Evolutionary conservation across 495 filamentous ascomycete genomes (phyloP), one percentile per base, ranked within the genome.

Genomic region (Talaromyces stipitatus): DNA sequence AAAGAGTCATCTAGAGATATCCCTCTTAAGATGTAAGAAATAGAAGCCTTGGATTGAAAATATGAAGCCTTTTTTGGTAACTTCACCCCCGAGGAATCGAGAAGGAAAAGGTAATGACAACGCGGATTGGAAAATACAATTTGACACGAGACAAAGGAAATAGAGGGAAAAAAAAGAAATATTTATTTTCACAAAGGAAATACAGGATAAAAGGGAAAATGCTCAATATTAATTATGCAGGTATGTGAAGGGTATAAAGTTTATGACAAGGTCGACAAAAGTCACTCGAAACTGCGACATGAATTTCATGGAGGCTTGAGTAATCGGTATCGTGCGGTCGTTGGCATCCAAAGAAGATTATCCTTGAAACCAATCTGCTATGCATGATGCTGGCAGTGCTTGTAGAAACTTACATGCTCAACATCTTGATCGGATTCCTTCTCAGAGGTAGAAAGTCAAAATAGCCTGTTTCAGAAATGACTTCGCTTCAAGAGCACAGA

Each of bases 281-380:
- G 48, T 36, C 50, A 45, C 60, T 56, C 51, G 51, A 26, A 26
- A 51, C 48, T 29, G 48, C 30, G 27, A 28, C 24, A 30, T 51
- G 12, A 23, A 51, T 51, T 30, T 16, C 43, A 18, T 47, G 41
- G 41, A 46, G 24, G 43, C 65, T 66, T 67, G 59, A 63, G 63
- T 62, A 69, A 72, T 60, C 54, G 61, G 72, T 77, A 76, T 76
- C 73, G 73, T 62, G 64, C 63, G 20, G 18, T 47, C 5, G 18
- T n/a, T 68, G 43, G 67, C 71, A 71, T 72, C 71, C 72, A 75
- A 76, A 47, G 43, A 47, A 47, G 18, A 11, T 3, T 26, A 16
- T 20, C 12, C 23, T 47, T 47, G 10, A n/a, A 46, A 47, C 16
- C n/a, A 41, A 47, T 47, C 43, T 47, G 43, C 43, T 47, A 10